These are phyloP conservation scores for Daldinia vernicosa DNA, from an alignment of 495 filamentous ascomycete species.

Conservation along the genomic window DNA sequence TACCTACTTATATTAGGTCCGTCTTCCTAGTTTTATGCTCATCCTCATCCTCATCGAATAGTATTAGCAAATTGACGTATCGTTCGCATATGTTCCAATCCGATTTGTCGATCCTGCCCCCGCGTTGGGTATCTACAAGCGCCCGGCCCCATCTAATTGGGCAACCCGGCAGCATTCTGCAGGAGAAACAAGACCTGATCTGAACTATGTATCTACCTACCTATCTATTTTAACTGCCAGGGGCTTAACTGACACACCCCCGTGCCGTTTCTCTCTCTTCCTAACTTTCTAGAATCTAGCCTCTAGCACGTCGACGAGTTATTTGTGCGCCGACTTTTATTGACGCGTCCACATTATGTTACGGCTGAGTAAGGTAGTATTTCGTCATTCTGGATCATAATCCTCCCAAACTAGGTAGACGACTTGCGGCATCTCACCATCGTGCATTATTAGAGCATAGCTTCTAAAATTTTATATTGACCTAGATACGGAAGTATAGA, in stretches of 20 bases:
- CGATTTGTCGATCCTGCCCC: slow-evolving; percentile 38
- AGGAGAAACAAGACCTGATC: slow-evolving; percentile 18
- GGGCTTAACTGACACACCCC: slow-evolving; percentile 9
- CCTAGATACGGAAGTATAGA: not conserved
- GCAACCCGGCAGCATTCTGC: slow-evolving; percentile 28
- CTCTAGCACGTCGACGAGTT: not conserved
- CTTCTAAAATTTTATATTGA: not conserved
- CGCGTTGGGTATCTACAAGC: slow-evolving; percentile 43
- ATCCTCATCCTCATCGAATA: slow-evolving; percentile 24
- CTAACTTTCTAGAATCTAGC: not conserved
- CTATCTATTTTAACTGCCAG: not conserved
- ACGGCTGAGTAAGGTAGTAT: slow-evolving; percentile 3
- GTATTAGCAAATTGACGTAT: slow-evolving; percentile 7
- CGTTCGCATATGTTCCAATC: slow-evolving; percentile 23
- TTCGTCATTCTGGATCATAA: slow-evolving; percentile 33
- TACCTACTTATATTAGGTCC: not conserved
- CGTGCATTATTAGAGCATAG: not conserved
- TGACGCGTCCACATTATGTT: slow-evolving; percentile 17
- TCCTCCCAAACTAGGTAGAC: slow-evolving; percentile 13
- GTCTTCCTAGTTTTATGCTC: not conserved
- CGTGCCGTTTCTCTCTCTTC: slow-evolving; percentile 3
- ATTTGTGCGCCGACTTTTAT: slow-evolving; percentile 10
- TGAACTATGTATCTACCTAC: not conserved
- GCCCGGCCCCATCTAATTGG: slow-evolving; percentile 40
- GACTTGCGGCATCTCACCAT: slow-evolving; percentile 12